Evolutionary conservation across 768 basidiomycete species (phyloP).

Genomic region (Lepiota venenata): DNA sequence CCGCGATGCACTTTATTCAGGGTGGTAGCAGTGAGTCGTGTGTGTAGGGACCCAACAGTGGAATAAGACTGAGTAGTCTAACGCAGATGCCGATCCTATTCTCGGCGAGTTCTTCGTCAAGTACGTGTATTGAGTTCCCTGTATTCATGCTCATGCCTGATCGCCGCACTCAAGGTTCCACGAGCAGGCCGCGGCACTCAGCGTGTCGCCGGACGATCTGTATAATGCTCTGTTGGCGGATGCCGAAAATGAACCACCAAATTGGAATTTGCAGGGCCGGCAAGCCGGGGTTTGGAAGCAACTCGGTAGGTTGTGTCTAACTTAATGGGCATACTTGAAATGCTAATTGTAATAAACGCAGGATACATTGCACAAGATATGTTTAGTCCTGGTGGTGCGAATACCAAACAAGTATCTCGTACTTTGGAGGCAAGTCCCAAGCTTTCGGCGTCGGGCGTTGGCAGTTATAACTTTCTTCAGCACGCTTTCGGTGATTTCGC

Average conservation of each 20-base stretch:
- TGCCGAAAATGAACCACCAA: slow-evolving; percentile 52
- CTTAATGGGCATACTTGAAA: not conserved
- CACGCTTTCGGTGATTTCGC: slow-evolving; percentile 63
- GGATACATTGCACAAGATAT: slow-evolving; percentile 39
- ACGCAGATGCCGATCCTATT: slow-evolving; percentile 58
- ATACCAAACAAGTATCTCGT: slow-evolving; percentile 60
- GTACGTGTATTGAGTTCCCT: slow-evolving; percentile 24
- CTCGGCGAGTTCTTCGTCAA: slow-evolving; percentile 65
- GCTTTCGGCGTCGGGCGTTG: not conserved
- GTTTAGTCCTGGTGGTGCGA: slow-evolving; percentile 46
- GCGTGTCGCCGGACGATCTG: slow-evolving; percentile 45
- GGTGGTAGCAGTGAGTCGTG: slow-evolving; percentile 55
- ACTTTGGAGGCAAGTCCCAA: slow-evolving; percentile 46
- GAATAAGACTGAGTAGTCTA: not conserved
- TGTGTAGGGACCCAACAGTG: not conserved
- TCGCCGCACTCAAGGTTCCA: slow-evolving; percentile 37
- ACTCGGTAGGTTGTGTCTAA: slow-evolving; percentile 30
- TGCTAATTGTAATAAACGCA: slow-evolving; percentile 11
- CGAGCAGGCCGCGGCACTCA: slow-evolving; percentile 41
- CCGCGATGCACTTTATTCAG: slow-evolving; percentile 49
- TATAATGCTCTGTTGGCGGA: slow-evolving; percentile 58
- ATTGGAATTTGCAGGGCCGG: slow-evolving; percentile 63
- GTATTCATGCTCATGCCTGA: not conserved
- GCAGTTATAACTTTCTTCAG: slow-evolving; percentile 26
- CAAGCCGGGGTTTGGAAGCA: slow-evolving; percentile 56